phyloP scores from a whole-genome alignment of 2,329 filamentous ascomycete genomes.

The Mycocentrospora acerina region DNA sequence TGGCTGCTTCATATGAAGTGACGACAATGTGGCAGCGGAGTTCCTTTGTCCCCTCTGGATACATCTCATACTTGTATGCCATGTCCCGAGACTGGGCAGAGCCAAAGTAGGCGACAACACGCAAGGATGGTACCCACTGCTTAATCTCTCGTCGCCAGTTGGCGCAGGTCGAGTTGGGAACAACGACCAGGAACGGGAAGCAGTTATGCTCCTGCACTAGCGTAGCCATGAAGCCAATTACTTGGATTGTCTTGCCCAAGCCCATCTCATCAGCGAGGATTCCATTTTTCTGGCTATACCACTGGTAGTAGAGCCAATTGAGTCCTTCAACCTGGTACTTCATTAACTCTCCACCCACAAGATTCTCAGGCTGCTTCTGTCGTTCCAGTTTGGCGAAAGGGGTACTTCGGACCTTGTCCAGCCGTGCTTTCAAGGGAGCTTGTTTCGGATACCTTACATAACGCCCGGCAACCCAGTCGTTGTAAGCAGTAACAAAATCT shows the following conservation, averaged over 20 bases:
- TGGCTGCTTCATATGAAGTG: constrained; percentile 89
- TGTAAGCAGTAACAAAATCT: constrained; percentile 80
- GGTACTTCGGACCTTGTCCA: constrained; percentile 65
- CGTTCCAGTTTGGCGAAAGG: constrained; percentile 70
- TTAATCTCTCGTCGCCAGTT: constrained; percentile 98
- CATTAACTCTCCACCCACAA: constrained; percentile 84
- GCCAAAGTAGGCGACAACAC: constrained; percentile 92
- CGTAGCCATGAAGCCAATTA: constrained; percentile 77
- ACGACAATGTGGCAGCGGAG: constrained; percentile 90
- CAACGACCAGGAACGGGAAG: constrained; percentile 90
- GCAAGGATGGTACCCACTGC: constrained; percentile 81
- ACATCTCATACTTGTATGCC: constrained; percentile 81
- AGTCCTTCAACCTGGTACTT: constrained; percentile 88
- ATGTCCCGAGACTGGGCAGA: constrained; percentile 72
- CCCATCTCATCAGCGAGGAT: constrained; percentile 98
- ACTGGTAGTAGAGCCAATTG: constrained; percentile 94
- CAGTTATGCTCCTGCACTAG: constrained; percentile 65
- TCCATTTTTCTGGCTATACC: constrained; percentile 77
- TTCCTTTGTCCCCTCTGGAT: constrained; percentile 63
- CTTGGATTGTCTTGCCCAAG: constrained; percentile 93
- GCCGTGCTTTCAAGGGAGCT: constrained; percentile 62
- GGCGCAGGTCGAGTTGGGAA: constrained; percentile 92
- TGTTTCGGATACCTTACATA: constrained; percentile 65
- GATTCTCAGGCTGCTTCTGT: constrained; percentile 68
- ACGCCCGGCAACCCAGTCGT: constrained; percentile 79